These are phyloP conservation scores for Trichophyton benhamiae DNA, from an alignment of 2,329 filamentous ascomycete genomes.

Conservation along the genomic window DNA sequence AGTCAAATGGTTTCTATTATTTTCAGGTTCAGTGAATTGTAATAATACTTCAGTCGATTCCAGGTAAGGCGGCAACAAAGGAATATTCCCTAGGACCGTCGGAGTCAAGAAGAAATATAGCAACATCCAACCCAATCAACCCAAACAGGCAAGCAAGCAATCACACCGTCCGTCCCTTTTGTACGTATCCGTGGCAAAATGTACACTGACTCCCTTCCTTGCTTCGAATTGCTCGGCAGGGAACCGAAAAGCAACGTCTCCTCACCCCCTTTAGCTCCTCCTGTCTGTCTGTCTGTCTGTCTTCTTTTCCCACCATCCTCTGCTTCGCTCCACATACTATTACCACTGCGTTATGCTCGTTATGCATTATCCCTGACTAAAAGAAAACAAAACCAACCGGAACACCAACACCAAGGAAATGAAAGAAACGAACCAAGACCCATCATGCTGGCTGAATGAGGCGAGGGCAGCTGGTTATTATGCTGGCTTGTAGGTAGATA, in stretches of 20 bases:
- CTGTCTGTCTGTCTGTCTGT: not conserved
- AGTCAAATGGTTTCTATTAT: not conserved
- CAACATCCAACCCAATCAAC: not conserved
- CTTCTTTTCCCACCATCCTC: not conserved
- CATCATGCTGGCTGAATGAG: not conserved
- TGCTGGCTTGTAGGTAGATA: constrained; percentile 40
- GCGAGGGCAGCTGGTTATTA: not conserved
- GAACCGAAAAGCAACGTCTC: not conserved
- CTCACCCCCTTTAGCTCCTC: not conserved
- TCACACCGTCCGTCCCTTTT: not conserved
- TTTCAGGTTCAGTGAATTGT: not conserved
- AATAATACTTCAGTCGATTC: not conserved
- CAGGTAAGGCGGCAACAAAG: not conserved
- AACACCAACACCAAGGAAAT: constrained; percentile 2
- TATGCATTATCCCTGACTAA: constrained; percentile 2
- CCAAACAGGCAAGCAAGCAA: not conserved
- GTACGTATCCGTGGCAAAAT: not conserved
- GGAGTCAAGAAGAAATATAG: not conserved
- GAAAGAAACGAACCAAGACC: not conserved
- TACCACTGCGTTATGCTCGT: constrained; percentile 5
- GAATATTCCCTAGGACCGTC: not conserved
- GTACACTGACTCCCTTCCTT: not conserved
- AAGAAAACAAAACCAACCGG: not conserved
- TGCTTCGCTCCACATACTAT: not conserved
- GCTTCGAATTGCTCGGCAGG: not conserved